phyloP scores from a whole-genome alignment of 805 yeast species.

The Zygotorulaspora danielsina region DNA sequence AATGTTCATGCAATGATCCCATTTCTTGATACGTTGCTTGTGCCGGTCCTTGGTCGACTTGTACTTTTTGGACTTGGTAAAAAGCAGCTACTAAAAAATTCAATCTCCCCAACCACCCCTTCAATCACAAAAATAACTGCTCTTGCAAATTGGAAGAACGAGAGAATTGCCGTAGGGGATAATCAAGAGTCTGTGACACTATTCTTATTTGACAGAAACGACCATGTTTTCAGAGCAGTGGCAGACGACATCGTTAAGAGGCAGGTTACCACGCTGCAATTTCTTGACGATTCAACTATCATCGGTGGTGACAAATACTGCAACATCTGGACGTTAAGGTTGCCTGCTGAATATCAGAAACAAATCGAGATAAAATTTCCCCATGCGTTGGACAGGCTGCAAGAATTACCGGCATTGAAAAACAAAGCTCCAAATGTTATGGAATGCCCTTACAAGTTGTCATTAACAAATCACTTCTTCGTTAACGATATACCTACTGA shows the following conservation, averaged over 20 bases:
- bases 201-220: conserved; percentile 46
- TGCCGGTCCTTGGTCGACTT: conserved; percentile 50
- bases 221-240: conserved; percentile 54
- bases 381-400: conserved; percentile 10
- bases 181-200: conserved; percentile 59
- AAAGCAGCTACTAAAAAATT: conserved; percentile 71
- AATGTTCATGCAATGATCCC: conserved; percentile 46
- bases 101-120: conserved; percentile 43
- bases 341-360: conserved; percentile 47
- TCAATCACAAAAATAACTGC: conserved; percentile 49
- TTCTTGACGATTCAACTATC: conserved; percentile 71
- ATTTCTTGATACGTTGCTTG: conserved; percentile 59
- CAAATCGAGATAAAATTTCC: conserved; percentile 5
- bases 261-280: conserved; percentile 54
- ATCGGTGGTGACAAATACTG: conserved; percentile 89
- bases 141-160: conserved; percentile 48
- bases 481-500: conserved; percentile 68
- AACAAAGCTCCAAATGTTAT: conserved; percentile 23
- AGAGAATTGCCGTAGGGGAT: conserved; percentile 68
- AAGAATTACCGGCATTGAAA: conserved; percentile 5
- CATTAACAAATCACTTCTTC: conserved; percentile 52
- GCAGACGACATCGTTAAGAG: conserved; percentile 68
- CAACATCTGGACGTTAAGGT: conserved; percentile 62
- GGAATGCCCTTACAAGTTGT: conserved; percentile 46
- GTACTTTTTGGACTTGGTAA: conserved; percentile 69